Conservation (phyloP, 2,329 filamentous ascomycete species). For the Scleromitrula shiraiana region DNA sequence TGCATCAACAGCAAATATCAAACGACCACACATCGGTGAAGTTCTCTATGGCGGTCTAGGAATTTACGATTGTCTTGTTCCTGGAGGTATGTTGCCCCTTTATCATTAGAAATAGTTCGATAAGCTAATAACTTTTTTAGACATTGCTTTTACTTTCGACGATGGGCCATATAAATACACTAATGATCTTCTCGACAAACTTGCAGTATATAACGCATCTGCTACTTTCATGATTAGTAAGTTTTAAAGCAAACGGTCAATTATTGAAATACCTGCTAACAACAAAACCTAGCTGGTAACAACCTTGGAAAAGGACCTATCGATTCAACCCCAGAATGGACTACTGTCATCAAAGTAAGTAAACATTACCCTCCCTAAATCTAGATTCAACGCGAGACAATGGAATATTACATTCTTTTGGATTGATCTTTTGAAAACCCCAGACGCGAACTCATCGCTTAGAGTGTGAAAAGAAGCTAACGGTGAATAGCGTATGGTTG, state of each 20-base stretch:
- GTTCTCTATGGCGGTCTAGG: constrained; percentile 49
- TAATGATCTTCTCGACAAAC: constrained; percentile 41
- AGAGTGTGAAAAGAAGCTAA: too few relatives aligned
- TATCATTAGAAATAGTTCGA: not conserved
- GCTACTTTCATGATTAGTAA: constrained; percentile 53
- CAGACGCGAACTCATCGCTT: too few relatives aligned
- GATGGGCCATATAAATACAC: constrained; percentile 60
- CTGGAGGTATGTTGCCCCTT: constrained; percentile 34
- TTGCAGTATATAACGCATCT: constrained; percentile 50
- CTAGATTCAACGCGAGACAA: too few relatives aligned
- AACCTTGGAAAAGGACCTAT: constrained; percentile 37
- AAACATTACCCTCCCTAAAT: not conserved
- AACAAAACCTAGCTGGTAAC: constrained; percentile 35
- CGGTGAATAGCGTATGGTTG: constrained; percentile 27
- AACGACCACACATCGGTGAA: constrained; percentile 42
- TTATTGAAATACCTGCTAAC: constrained; percentile 5
- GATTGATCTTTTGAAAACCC: too few relatives aligned
- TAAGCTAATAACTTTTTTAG: constrained; percentile 18
- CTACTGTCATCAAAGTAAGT: constrained; percentile 36
- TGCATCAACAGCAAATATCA: constrained; percentile 43
- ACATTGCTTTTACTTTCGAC: constrained; percentile 58
- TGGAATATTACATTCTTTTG: too few relatives aligned
- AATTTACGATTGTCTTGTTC: constrained; percentile 46
- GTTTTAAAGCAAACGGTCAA: constrained; percentile 33
- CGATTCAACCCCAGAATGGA: constrained; percentile 36